Evolutionary conservation across 2,329 filamentous ascomycete species (phyloP).

Genomic region (Parafenestella ontariensis): DNA sequence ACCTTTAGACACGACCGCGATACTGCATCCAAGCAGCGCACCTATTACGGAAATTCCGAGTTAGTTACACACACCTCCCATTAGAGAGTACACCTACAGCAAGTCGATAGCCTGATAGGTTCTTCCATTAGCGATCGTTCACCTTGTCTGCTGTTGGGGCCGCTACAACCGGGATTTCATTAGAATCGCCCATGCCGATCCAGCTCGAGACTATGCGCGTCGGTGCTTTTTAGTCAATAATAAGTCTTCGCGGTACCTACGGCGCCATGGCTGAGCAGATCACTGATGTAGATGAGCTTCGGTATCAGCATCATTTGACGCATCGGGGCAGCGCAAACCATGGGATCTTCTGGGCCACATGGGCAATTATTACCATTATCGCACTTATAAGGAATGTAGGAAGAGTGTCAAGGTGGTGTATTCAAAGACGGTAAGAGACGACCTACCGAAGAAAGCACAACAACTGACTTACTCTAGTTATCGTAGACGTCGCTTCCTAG

Average conservation of each 20-base stretch:
- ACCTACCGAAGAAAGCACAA: neutral
- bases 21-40: too few species aligned
- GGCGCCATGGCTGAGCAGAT: neutral
- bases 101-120: too few species aligned
- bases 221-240: neutral
- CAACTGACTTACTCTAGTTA: constrained; percentile 6
- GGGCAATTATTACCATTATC: constrained; percentile 16
- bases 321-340: constrained; percentile 28
- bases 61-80: too few species aligned
- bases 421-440: constrained; percentile 13
- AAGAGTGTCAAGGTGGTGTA: constrained; percentile 13
- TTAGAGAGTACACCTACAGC: too few species aligned
- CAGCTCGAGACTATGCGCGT: too few species aligned
- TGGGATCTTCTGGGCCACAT: constrained; percentile 20
- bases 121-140: too few species aligned
- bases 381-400: constrained; percentile 3
- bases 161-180: too few species aligned
- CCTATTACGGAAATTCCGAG: too few species aligned
- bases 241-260: too few species aligned
- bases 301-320: constrained; percentile 33
- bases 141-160: too few species aligned
- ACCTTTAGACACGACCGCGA: too few species aligned
- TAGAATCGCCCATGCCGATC: too few species aligned
- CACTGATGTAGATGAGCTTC: constrained; percentile 25
- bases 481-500: constrained; percentile 5